Percentiles rank a stretch among this genome's conserved stretches.
These are phyloP conservation scores for Parachaetomium inaequale DNA, from an alignment of 495 filamentous ascomycete genomes.

Conservation along the genomic window DNA sequence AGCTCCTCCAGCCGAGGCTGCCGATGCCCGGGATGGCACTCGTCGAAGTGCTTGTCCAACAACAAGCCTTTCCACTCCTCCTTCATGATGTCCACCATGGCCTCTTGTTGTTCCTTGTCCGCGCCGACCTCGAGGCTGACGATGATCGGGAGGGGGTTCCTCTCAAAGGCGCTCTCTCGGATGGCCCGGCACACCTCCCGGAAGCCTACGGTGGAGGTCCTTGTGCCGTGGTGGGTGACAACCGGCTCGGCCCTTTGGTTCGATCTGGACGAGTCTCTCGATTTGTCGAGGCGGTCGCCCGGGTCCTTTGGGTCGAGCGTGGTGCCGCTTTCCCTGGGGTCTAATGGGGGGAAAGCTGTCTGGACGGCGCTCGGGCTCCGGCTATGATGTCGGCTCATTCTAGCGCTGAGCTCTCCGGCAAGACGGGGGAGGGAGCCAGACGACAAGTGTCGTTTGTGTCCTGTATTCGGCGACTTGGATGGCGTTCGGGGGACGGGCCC, in stretches of 20 bases:
- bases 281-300: constrained; percentile 20
- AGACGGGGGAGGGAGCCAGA: constrained; percentile 36
- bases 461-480: constrained; percentile 30
- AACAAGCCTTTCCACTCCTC: constrained; percentile 75
- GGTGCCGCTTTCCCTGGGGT: constrained; percentile 21
- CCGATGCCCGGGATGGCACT: constrained; percentile 45
- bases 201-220: constrained; percentile 83
- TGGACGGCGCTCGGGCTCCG: constrained; percentile 19
- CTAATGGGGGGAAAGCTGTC: constrained; percentile 8
- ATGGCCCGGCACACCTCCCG: constrained; percentile 80
- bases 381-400: constrained; percentile 27
- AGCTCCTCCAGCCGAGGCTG: constrained; percentile 70
- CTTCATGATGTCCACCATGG: constrained; percentile 90
- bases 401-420: constrained; percentile 35
- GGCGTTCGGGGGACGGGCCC: constrained; percentile 41
- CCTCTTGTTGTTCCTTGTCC: constrained; percentile 71
- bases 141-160: constrained; percentile 71
- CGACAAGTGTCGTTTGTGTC: constrained; percentile 39
- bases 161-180: constrained; percentile 71
- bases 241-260: constrained; percentile 25
- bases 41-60: constrained; percentile 52
- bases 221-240: constrained; percentile 56
- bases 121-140: constrained; percentile 90
- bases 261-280: constrained; percentile 31
- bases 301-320: constrained; percentile 31